Conservation (phyloP, 1,284 basidiomycete species). For the Cryptococcus hybrid region DNA sequence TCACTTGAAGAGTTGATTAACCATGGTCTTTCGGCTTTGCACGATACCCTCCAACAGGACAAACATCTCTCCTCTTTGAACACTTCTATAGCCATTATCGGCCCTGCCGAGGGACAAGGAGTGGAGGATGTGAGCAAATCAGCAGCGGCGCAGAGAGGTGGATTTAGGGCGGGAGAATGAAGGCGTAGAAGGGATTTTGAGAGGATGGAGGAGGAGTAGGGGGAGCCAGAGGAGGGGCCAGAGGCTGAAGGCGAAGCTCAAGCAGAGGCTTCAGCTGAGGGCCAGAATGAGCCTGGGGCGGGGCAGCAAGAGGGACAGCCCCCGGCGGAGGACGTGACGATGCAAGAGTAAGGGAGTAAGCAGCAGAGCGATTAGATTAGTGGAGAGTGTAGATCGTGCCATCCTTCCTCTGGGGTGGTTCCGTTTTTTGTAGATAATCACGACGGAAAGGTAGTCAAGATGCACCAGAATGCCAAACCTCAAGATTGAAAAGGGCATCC, state of each 20-base stretch:
- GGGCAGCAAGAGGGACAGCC: constrained; percentile 38
- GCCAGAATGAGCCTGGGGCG: constrained; percentile 30
- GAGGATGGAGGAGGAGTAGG: constrained; percentile 52
- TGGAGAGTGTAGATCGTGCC: too few relatives aligned
- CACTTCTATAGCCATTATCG: constrained; percentile 89
- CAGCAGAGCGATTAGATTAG: too few relatives aligned
- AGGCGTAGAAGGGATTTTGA: constrained; percentile 65
- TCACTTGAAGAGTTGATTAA: constrained; percentile 79
- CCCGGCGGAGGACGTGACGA: constrained; percentile 32
- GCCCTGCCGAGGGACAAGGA: constrained; percentile 54
- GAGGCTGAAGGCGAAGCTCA: constrained; percentile 13
- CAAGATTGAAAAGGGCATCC: too few relatives aligned
- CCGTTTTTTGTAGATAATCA: too few relatives aligned
- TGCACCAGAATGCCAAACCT: too few relatives aligned
- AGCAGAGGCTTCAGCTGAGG: constrained; percentile 55
- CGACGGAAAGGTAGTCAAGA: too few relatives aligned
- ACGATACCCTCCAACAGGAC: constrained; percentile 95
- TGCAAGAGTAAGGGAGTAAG: constrained; percentile 14
- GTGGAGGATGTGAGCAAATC: constrained; percentile 24
- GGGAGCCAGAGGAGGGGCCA: constrained; percentile 47
- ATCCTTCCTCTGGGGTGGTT: too few relatives aligned
- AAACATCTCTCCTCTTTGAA: constrained; percentile 89
- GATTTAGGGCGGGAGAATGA: constrained; percentile 54
- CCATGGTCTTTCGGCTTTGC: constrained; percentile 87
- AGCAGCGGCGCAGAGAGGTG: constrained; percentile 40